Evolutionary conservation across 108 stramenopile species (phyloP).

Genomic region (Aureococcus anophagefferens): DNA sequence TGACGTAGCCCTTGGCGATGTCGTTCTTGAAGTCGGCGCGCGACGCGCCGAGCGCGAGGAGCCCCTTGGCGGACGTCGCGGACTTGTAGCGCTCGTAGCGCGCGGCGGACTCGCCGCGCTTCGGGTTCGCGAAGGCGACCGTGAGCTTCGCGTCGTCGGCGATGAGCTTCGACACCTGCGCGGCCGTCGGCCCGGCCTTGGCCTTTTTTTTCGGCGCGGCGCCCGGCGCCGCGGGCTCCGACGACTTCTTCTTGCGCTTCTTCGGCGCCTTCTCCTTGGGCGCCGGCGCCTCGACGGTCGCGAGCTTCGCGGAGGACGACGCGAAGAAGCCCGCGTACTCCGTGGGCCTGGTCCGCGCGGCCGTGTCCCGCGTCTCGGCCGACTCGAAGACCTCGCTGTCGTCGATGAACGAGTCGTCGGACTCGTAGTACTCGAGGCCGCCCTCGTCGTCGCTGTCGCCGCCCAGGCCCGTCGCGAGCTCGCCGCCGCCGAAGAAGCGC

Average conservation of each 20-base stretch:
- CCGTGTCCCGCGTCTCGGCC: background rate
- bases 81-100: background rate
- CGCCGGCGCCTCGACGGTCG: too few species aligned
- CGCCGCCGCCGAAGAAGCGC: background rate
- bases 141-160: background rate
- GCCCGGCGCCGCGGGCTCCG: too few species aligned
- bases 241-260: too few species aligned
- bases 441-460: background rate
- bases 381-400: background rate
- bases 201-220: too few species aligned
- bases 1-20: background rate
- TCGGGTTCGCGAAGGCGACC: background rate
- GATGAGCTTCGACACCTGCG: too few species aligned
- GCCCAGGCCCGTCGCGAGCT: background rate
- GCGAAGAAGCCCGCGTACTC: background rate
- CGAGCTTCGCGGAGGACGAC: background rate
- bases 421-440: background rate
- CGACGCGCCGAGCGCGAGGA: background rate
- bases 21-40: background rate
- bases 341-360: background rate
- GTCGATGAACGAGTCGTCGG: background rate
- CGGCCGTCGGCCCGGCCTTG: too few species aligned
- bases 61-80: background rate
- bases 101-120: background rate
- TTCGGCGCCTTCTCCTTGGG: too few species aligned